These are phyloP conservation scores for Prorocentrum cordatum DNA, from an alignment of 169 alveolate genomes.

Conservation along the genomic window DNA sequence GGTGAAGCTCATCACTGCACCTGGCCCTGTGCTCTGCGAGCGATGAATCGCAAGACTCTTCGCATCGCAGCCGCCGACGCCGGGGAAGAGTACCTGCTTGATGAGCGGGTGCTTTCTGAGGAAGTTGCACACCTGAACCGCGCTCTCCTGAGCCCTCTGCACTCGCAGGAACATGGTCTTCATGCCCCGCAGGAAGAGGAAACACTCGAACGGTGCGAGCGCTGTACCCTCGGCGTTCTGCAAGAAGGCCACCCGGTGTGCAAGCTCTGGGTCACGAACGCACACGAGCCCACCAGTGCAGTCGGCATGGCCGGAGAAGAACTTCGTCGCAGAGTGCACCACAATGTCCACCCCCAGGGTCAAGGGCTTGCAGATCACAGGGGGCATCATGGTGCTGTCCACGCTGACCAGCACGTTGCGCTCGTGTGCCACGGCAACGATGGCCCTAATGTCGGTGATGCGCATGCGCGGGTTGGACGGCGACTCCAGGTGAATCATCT, in stretches of 20 bases:
- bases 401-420: constrained; percentile 13
- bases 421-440: constrained; percentile 31
- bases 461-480: constrained; percentile 71
- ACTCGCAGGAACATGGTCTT: constrained; percentile 53
- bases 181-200: constrained; percentile 57
- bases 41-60: constrained; percentile 34
- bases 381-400: constrained; percentile 68
- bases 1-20: constrained; percentile 52
- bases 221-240: constrained; percentile 67
- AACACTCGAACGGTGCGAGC: constrained; percentile 60
- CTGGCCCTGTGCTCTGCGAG: constrained; percentile 39
- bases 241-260: constrained; percentile 60
- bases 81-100: constrained; percentile 17
- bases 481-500: constrained; percentile 55
- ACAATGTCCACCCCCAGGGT: constrained; percentile 44
- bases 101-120: background rate
- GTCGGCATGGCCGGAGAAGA: constrained; percentile 60
- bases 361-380: constrained; percentile 52
- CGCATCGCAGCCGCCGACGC: constrained; percentile 51
- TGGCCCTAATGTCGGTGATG: constrained; percentile 55
- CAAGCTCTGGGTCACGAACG: constrained; percentile 32
- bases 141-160: constrained; percentile 39
- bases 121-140: background rate
- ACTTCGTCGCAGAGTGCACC: constrained; percentile 56
- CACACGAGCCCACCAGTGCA: constrained; percentile 55